Evolutionary conservation across 805 yeast genomes (phyloP), one percentile per base, ranked within the genome.

Genomic region (Kodamaea leandrae): DNA sequence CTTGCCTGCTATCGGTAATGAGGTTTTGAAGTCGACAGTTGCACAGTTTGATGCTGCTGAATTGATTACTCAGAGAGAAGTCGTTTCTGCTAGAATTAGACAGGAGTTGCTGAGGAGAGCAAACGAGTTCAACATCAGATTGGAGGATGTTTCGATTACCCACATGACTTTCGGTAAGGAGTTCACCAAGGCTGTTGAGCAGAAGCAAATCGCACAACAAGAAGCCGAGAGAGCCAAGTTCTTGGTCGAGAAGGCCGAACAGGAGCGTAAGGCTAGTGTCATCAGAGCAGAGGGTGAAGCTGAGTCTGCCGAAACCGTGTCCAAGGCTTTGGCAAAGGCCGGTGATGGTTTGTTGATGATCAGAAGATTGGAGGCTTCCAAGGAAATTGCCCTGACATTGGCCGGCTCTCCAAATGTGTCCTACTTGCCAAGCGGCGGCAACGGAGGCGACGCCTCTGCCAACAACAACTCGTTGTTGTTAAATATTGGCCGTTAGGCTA

Each of bases 261-360:
- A 93, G 70, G 98, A 91, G 65, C 80, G 96, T 61, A 90, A 85
- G 64, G 99, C 98, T 2, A 72, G 86, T 36, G 88, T 93, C 55
- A 90, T 93, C 52, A 81, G 98, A 57, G 99, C 99, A 20, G 99
- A 93, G 68, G 99, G 98, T 68, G 99, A 93, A 70, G 99, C 99
- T 37, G 98, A 93, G 65, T 88, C 96, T 44, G 99, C 99, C 3
- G 98, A 93, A 46, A 82, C 82, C 46, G 93, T 93, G 48, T 88
- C 96, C 25, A 86, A 82, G 65, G 97, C 98, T 4, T 77, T 93
- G 51, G 79, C 83, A 41, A 90, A 89, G 71, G 89, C 95, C 17
- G 99, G 99, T 63, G 98, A 93, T 59, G 98, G 98, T 51, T 74
- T 93, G 53, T 74, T 93, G 59, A 77, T 86, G 72, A 90, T 93